Base-by-base conservation (phyloP, 2,329 filamentous ascomycete species). In the Tolypocladium pustulatum region DNA sequence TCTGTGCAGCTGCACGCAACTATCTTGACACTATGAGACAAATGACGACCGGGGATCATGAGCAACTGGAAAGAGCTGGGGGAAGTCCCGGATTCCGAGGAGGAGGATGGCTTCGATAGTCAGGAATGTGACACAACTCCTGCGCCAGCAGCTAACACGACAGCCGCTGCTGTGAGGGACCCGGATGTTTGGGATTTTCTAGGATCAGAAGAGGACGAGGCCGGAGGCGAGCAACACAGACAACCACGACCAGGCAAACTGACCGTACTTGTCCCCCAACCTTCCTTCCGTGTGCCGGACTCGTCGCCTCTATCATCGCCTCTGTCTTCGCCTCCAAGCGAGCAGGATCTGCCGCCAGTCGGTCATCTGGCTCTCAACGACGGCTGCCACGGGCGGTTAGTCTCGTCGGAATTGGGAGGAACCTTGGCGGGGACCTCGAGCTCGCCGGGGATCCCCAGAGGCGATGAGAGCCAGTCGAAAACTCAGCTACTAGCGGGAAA, bases 81-180 rank as follows among this genome's bases (percentile, higher is more conserved):
- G 65, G 76, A 78, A 66, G 73, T 80, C 63, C 78, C 78, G 59
- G 78, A 80, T 67, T 80, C 78, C 61, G 78, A 80, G 65, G 78
- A 79, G 59, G 77, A 79, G 54, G 72, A 70, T 62, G 73, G 66
- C 57, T 75, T 75, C 61, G 76, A 78, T 59, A 73, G 68, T 60
- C 68, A 74, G 59, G 64, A 69, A 56, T n/a, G 15, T 27, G 55
- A 49, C 32, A 43, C 43, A n/a, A 17, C 32, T 36, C 46, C 55
- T 22, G n/a, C 30, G n/a, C 37, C 41, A 25, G 22, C 22, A n/a
- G 34, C 32, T 8, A 2, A 20, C 9, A 32, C 58, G 7, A 25
- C 20, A 30, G 27, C 43, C 43, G 2, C 57, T 12, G 10, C 8
- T 41, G 25, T 30, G 20, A 20, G 20, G 6, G 53, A 61, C 10